phyloP scores from a whole-genome alignment of 2,329 filamentous ascomycete genomes.

The Botrytis aclada region DNA sequence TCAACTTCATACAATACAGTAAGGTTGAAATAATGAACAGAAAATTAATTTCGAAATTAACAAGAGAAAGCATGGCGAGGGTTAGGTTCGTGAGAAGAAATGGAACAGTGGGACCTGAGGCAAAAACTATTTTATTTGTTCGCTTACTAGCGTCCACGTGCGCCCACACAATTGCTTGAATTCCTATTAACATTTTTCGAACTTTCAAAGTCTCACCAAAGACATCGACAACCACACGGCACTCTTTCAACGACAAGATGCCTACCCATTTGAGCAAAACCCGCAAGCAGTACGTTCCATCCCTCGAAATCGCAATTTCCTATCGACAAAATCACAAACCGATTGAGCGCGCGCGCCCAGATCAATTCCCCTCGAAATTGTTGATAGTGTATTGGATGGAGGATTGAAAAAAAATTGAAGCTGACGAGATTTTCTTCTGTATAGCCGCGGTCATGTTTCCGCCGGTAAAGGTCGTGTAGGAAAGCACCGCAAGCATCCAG shows the following conservation, averaged over 20 bases:
- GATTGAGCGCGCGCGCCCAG: constrained; percentile 16
- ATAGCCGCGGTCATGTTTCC: constrained; percentile 93
- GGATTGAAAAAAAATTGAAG: constrained; percentile 16
- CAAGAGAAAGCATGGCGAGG: not conserved
- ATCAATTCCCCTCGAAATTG: constrained; percentile 11
- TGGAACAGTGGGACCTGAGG: not conserved
- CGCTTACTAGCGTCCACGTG: constrained; percentile 16
- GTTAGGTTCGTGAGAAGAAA: not conserved
- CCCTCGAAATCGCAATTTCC: constrained; percentile 13
- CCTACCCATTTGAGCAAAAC: constrained; percentile 74
- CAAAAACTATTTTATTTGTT: constrained; percentile 6
- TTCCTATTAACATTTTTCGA: constrained; percentile 4
- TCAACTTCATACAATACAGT: not conserved
- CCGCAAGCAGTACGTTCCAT: constrained; percentile 67
- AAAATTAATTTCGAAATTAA: not conserved
- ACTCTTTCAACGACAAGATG: constrained; percentile 52
- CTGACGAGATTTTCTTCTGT: constrained; percentile 35
- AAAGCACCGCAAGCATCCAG: constrained; percentile 93
- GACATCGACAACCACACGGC: constrained; percentile 30
- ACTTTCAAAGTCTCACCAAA: not conserved
- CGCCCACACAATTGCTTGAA: constrained; percentile 9
- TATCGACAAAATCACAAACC: constrained; percentile 7
- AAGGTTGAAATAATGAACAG: not conserved
- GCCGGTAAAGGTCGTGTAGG: constrained; percentile 97
- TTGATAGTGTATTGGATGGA: not conserved